A percentile compares a stretch with the other conserved stretches of the same genome.
phyloP scores from a whole-genome alignment of 1,139 yeast genomes.

The Sugiyamaella paludigena region DNA sequence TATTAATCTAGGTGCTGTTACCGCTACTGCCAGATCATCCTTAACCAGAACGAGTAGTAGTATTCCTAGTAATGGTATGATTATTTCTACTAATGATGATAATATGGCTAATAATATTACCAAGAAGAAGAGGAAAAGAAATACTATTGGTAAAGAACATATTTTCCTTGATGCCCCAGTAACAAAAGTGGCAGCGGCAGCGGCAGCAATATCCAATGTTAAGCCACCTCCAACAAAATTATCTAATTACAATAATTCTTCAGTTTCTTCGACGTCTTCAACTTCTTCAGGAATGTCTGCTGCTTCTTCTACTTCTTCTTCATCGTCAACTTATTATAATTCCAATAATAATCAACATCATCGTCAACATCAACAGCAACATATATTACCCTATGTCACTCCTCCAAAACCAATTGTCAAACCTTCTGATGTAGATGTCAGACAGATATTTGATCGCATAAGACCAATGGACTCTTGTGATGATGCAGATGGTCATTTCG shows the following conservation, averaged over 20 bases:
- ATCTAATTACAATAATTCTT: too few species aligned
- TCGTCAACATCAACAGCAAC: neutral
- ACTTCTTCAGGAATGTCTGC: neutral
- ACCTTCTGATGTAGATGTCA: conserved; percentile 31
- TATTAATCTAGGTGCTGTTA: conserved; percentile 4
- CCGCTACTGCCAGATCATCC: conserved; percentile 9
- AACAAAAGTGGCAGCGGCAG: neutral
- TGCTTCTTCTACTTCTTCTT: neutral
- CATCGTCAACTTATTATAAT: neutral
- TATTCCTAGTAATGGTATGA: conserved; percentile 8
- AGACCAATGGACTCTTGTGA: conserved; percentile 26
- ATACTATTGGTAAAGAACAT: neutral
- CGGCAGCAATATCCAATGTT: neutral
- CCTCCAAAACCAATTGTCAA: conserved; percentile 3
- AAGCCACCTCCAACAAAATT: too few species aligned
- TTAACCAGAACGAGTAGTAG: conserved; percentile 10
- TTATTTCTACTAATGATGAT: neutral
- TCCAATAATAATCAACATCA: conserved; percentile 1
- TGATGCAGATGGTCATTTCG: conserved; percentile 43
- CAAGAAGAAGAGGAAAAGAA: conserved; percentile 8
- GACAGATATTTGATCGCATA: conserved; percentile 10
- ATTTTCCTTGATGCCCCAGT: neutral
- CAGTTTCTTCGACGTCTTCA: too few species aligned
- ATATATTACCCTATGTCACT: conserved; percentile 19
- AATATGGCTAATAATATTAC: neutral